These are phyloP conservation scores for Noccaea bulbosa DNA, from an alignment of 345 rosid species.

Conservation along the genomic window DNA sequence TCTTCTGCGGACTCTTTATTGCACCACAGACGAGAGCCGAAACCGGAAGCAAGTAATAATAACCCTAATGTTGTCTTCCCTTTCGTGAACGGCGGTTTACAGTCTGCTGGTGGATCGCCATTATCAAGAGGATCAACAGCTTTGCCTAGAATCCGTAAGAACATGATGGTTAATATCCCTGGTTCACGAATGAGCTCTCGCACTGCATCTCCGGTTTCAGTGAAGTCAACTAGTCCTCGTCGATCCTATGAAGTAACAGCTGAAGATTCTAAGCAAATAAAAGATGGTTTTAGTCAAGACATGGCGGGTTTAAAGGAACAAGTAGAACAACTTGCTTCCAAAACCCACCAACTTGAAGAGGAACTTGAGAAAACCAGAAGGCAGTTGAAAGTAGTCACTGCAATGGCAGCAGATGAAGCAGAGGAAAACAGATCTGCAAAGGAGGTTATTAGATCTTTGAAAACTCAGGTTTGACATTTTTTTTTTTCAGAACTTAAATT, in stretches of 20 bases:
- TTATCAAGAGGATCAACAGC: slow-evolving; percentile 46
- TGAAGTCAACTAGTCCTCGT: slow-evolving; percentile 54
- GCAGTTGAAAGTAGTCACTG: slow-evolving; percentile 69
- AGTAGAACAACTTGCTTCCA: slow-evolving; percentile 72
- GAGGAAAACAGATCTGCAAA: slow-evolving; percentile 82
- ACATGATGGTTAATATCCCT: slow-evolving; percentile 48
- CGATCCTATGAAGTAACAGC: slow-evolving; percentile 48
- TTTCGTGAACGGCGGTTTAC: slow-evolving; percentile 46
- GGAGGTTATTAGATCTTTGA: slow-evolving; percentile 75
- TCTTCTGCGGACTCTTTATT: slow-evolving; percentile 53
- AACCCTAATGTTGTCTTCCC: slow-evolving; percentile 49
- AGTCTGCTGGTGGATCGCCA: slow-evolving; percentile 41
- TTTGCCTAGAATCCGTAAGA: slow-evolving; percentile 46
- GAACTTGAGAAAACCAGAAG: slow-evolving; percentile 70
- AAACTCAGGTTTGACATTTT: slow-evolving; percentile 63
- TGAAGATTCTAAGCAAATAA: slow-evolving; percentile 60
- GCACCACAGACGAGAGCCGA: slow-evolving; percentile 41
- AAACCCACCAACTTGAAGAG: slow-evolving; percentile 65
- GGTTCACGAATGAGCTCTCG: slow-evolving; percentile 50
- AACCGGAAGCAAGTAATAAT: slow-evolving; percentile 41
- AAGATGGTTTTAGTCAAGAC: slow-evolving; percentile 56
- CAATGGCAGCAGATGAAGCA: slow-evolving; percentile 82
- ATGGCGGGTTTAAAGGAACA: slow-evolving; percentile 63
- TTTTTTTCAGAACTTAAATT: background rate
- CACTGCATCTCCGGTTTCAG: slow-evolving; percentile 55